phyloP scores from a whole-genome alignment of 805 yeast species.

The Starmerella khaoyaiensis region DNA sequence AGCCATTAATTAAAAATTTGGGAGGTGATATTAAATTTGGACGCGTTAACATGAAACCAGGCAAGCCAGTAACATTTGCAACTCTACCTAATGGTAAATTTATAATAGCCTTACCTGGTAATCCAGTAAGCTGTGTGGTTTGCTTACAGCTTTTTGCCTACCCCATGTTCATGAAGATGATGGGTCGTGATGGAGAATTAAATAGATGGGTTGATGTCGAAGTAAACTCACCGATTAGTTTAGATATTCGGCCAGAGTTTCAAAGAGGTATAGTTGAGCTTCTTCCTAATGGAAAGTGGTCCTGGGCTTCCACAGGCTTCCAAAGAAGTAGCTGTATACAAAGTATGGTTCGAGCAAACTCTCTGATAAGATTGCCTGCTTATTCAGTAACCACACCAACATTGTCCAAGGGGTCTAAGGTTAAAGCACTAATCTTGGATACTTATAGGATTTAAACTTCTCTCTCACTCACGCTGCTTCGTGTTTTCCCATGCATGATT shows the following conservation, averaged over 20 bases:
- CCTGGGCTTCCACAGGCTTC: constrained; percentile 37
- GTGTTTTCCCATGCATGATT: background rate
- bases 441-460: background rate
- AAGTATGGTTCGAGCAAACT: constrained; percentile 38
- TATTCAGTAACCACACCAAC: constrained; percentile 2
- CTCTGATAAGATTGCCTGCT: constrained; percentile 35
- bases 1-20: constrained; percentile 37
- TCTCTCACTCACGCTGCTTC: background rate
- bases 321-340: constrained; percentile 41
- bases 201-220: constrained; percentile 30
- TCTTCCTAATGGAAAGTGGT: constrained; percentile 21
- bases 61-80: constrained; percentile 47
- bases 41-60: constrained; percentile 47
- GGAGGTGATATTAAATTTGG: constrained; percentile 41
- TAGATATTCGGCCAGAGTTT: constrained; percentile 42
- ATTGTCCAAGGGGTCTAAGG: constrained; percentile 15
- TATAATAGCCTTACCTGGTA: constrained; percentile 43
- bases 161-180: constrained; percentile 33
- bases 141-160: constrained; percentile 36
- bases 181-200: constrained; percentile 26
- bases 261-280: constrained; percentile 34
- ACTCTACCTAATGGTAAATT: constrained; percentile 28
- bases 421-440: constrained; percentile 19
- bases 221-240: constrained; percentile 26
- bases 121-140: constrained; percentile 43